These are phyloP conservation scores for Lepiota brunneoincarnata DNA, from an alignment of 768 basidiomycete species.

Conservation along the genomic window DNA sequence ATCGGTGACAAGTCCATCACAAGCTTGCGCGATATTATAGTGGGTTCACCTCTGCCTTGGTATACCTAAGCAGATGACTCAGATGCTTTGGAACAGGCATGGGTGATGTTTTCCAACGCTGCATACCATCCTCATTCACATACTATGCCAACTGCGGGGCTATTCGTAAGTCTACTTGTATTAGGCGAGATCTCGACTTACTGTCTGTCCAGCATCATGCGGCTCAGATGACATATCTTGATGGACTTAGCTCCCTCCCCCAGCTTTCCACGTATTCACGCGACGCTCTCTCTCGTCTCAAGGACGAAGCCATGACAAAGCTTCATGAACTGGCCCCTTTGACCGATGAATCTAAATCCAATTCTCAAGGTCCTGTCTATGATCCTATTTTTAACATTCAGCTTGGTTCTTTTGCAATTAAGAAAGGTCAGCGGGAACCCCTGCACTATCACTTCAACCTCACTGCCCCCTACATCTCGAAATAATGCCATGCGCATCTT, in stretches of 20 bases:
- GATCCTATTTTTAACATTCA: constrained; percentile 40
- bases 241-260: constrained; percentile 81
- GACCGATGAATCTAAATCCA: constrained; percentile 20
- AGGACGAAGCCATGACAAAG: constrained; percentile 50
- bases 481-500: constrained; percentile 87
- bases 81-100: constrained; percentile 54
- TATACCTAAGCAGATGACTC: background rate
- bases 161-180: constrained; percentile 57
- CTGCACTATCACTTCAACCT: constrained; percentile 64
- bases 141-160: constrained; percentile 39
- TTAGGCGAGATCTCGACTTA: constrained; percentile 11
- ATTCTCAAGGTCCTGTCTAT: constrained; percentile 23
- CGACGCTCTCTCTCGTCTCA: constrained; percentile 58
- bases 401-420: constrained; percentile 75
- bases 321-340: constrained; percentile 58
- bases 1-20: constrained; percentile 64
- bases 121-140: constrained; percentile 33
- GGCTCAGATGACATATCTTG: constrained; percentile 88
- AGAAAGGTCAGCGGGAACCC: constrained; percentile 47
- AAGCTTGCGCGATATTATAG: constrained; percentile 86
- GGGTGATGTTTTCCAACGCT: constrained; percentile 86
- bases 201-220: constrained; percentile 70
- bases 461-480: constrained; percentile 82
- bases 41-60: constrained; percentile 32
- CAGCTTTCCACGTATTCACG: constrained; percentile 65